These are phyloP conservation scores for Fusarium ramigenum DNA, from an alignment of 2,329 filamentous ascomycete genomes.

Conservation along the genomic window DNA sequence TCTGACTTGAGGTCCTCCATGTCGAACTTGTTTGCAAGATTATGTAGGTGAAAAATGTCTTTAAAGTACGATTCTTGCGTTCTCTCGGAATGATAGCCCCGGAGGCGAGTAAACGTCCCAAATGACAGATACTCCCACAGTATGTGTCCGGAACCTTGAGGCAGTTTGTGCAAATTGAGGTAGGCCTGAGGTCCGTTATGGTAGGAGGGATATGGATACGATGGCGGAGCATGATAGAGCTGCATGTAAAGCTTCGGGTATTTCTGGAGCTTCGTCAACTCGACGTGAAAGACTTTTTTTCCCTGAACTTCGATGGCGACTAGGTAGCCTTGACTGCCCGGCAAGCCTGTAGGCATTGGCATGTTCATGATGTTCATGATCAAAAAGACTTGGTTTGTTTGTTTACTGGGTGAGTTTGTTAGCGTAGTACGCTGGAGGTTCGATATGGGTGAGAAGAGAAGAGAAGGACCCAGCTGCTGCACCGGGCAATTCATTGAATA, in stretches of 20 bases:
- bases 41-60: neutral
- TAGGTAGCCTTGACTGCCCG: neutral
- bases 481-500: neutral
- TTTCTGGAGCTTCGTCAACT: neutral
- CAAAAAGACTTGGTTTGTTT: neutral
- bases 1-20: neutral
- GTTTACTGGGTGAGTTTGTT: neutral
- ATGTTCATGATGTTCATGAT: neutral
- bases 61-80: neutral
- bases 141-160: neutral
- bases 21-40: neutral
- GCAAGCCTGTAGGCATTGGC: too few species aligned
- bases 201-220: neutral
- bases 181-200: too few species aligned
- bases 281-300: too few species aligned
- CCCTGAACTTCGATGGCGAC: neutral
- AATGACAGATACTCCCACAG: neutral
- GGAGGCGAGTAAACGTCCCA: neutral
- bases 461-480: too few species aligned
- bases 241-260: neutral
- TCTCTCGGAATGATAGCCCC: too few species aligned
- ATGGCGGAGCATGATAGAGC: too few species aligned
- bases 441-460: too few species aligned
- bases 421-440: neutral
- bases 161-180: neutral